These are phyloP conservation scores for Phallus indusiatus DNA, from an alignment of 768 basidiomycete genomes.

Conservation along the genomic window DNA sequence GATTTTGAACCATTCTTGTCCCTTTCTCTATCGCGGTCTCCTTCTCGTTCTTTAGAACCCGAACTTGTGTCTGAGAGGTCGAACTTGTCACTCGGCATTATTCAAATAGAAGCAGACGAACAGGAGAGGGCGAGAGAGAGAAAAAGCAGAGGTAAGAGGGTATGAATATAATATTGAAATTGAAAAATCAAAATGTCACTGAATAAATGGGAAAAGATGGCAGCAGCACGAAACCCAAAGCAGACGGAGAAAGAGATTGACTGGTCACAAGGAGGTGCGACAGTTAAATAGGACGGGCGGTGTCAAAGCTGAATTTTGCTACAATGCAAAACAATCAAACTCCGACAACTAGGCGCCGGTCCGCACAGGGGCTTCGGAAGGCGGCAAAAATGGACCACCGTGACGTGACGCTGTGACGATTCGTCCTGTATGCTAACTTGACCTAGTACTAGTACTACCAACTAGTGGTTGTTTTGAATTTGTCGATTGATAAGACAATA, in stretches of 20 bases:
- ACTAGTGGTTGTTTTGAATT: too few relatives aligned
- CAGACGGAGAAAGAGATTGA: background rate
- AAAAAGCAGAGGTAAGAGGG: background rate
- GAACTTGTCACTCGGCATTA: constrained; percentile 6
- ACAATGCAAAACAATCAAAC: background rate
- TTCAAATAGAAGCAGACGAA: background rate
- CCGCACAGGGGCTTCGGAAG: background rate
- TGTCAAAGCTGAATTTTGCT: background rate
- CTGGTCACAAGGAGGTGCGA: background rate
- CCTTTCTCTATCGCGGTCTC: constrained; percentile 2
- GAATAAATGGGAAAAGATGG: background rate
- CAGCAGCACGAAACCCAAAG: background rate
- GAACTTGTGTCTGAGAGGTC: background rate
- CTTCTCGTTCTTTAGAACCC: background rate
- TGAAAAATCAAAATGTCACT: background rate
- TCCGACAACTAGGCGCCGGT: background rate
- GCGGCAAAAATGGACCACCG: background rate
- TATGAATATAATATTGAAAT: background rate
- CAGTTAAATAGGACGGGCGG: background rate
- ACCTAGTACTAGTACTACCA: too few relatives aligned
- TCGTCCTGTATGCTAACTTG: too few relatives aligned
- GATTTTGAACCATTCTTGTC: constrained; percentile 9
- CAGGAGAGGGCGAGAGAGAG: background rate
- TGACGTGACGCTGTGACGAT: too few relatives aligned
- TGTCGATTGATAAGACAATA: too few relatives aligned